Evolutionary conservation across 2,329 filamentous ascomycete genomes (phyloP), one percentile per base, ranked within the genome.

Genomic region (Pestalotiopsis sp.): DNA sequence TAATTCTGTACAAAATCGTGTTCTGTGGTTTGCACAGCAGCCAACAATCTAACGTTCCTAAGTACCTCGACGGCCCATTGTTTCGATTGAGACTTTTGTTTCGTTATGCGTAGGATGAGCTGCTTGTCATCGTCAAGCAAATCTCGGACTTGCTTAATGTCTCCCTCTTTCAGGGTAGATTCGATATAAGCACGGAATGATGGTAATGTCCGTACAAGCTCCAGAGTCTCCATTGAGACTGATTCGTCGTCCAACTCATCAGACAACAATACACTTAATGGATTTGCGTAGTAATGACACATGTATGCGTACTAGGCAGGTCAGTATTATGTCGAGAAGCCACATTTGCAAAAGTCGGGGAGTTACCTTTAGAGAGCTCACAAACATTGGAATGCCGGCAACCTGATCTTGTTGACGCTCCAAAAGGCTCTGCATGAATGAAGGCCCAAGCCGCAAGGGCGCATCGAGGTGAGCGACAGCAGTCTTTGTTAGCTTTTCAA

Each of bases 221-320:
- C 88, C 7, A 92, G 78, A 72, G 93, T 91, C 69, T 91, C 87
- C 1, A 81, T 74, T 65, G 91, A 85, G 1, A 93, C 71, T 1
- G 82, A 67, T 14, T 76, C 71, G 17, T 75, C 69, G 6, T 78
- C 72, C 59, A 74, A 71, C n/a, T 77, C 75, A 25, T 74, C 72
- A 2, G 81, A 80, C 11, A 90, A 79, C 41, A 95, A 84, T 4
- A 93, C 78, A 70, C 90, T 93, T 3, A 94, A 82, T 0, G 91
- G 89, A 73, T 94, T 95, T 52, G 91, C 92, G 73, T 93, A 95
- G 75, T 93, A 95, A 77, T 94, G 92, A 68, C 91, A 93, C 93
- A 97, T 95, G 76, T 94, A 94, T 1, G 91, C 89, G 80, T 95
- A 96, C 87, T 93, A 77, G 13, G 13, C 13, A 23, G 11, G 39